phyloP scores from a whole-genome alignment of 116 monocot genomes.

The Cymodocea nodosa region DNA sequence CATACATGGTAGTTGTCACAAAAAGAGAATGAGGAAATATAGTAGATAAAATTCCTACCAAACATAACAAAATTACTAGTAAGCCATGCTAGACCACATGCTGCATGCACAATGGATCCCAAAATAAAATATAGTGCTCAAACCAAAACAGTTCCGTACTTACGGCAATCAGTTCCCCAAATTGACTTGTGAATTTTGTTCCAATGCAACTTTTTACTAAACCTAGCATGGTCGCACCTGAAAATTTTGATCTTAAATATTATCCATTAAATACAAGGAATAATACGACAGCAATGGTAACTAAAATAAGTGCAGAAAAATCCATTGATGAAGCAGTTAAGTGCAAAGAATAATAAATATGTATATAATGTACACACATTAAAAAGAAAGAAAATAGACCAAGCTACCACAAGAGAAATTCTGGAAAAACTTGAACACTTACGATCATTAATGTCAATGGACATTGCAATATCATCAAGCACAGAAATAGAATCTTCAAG shows the following conservation, averaged over 20 bases:
- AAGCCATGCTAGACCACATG: too few relatives aligned
- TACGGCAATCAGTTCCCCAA: constrained; percentile 65
- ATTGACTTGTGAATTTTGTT: constrained; percentile 95
- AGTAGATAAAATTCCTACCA: too few relatives aligned
- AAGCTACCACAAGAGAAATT: neutral
- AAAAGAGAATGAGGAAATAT: too few relatives aligned
- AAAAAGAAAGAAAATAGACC: neutral
- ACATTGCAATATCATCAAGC: constrained; percentile 85
- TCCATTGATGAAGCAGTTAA: too few relatives aligned
- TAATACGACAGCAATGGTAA: too few relatives aligned
- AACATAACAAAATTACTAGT: too few relatives aligned
- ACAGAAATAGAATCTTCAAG: constrained; percentile 90
- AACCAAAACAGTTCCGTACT: neutral
- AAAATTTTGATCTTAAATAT: constrained; percentile 1
- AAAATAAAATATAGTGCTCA: too few relatives aligned
- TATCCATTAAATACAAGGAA: neutral
- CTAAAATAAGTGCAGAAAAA: too few relatives aligned
- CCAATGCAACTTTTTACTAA: constrained; percentile 92
- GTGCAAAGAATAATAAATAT: too few relatives aligned
- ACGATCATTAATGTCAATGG: constrained; percentile 80
- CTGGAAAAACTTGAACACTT: constrained; percentile 22
- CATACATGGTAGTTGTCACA: too few relatives aligned
- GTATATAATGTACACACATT: neutral
- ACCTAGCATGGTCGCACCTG: constrained; percentile 55
- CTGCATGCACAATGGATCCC: too few relatives aligned